Evolutionary conservation across 257 asterid species (phyloP), one percentile per base, ranked within the genome.

Genomic region (Solanum chiquidenum): DNA sequence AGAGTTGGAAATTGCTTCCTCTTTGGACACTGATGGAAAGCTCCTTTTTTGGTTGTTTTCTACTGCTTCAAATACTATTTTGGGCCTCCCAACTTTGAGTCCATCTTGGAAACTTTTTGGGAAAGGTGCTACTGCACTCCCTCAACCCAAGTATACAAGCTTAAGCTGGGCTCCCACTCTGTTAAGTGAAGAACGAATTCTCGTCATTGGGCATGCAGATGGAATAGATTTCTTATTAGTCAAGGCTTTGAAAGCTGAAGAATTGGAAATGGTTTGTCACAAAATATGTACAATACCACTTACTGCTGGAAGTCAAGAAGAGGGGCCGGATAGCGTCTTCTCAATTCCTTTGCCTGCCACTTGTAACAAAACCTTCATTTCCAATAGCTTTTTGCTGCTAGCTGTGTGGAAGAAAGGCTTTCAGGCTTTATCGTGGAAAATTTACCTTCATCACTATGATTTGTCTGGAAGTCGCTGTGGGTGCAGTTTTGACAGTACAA

Each of bases 361-460:
- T 86, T 92, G 95, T 87, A 86, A 90, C 82, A 93, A 90, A 88
- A 90, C 93, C 87, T 88, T 88, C 88, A 38, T 87, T 87, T 93
- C 92, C 37, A 89, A 93, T 93, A 97, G 87, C 90, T 97, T 95
- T 88, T 90, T 95, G 88, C 91, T 97, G 87, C 86, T 97, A 85
- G 98, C 98, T 55, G 79, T 95, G 68, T 95, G 98, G 96, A 90
- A 91, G 96, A 93, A 93, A 60, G 90, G 71, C 29, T 95, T 95
- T 90, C 91, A 60, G 91, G 99, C 99, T 88, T 84, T 94, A 79
- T 97, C 99, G 42, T 95, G 98, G 98, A 95, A 94, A 92, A 91
- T 97, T 87, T 91, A 93, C 86, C 88, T 95, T 87, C 95, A 95
- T 84, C 90, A 86, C 85, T 72, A 84, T 89, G 95, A 91, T 90